These are phyloP conservation scores for Gardenia jasminoides DNA, from an alignment of 257 asterid species.

Conservation along the genomic window DNA sequence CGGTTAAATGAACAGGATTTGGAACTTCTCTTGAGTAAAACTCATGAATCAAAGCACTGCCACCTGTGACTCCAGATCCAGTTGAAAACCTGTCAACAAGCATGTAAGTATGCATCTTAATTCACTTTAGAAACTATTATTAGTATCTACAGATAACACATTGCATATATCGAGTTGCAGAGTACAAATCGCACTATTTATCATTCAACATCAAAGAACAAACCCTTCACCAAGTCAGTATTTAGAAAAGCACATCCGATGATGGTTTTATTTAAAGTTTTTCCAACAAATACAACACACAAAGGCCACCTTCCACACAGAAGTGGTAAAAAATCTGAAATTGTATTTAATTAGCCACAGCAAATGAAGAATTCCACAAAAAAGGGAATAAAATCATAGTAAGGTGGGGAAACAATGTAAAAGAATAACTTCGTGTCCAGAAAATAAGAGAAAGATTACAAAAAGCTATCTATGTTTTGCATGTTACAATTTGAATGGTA, in stretches of 20 bases:
- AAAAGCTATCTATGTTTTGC: no score
- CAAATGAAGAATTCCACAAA: not conserved
- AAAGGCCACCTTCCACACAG: not conserved
- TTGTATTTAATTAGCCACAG: not conserved
- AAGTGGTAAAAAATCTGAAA: not conserved
- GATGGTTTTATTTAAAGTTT: not conserved
- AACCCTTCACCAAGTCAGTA: not conserved
- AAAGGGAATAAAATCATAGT: not conserved
- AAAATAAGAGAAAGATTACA: no score
- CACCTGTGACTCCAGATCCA: constrained; percentile 70
- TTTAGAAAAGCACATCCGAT: not conserved
- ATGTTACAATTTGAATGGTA: not conserved
- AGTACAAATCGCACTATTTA: not conserved
- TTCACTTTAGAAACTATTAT: not conserved
- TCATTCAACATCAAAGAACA: not conserved
- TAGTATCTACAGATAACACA: not conserved
- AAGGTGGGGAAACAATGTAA: no score
- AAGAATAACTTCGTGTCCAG: not conserved
- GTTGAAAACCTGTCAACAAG: constrained; percentile 72
- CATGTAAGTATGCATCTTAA: not conserved
- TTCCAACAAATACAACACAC: not conserved
- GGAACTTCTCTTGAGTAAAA: constrained; percentile 67
- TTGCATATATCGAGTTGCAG: not conserved
- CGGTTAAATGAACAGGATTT: constrained; percentile 81
- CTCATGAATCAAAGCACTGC: constrained; percentile 82